Percentiles rank a stretch among this genome's conserved stretches.
Evolutionary conservation across 768 basidiomycete genomes (phyloP).

Genomic region (Rhodotorula graminis): DNA sequence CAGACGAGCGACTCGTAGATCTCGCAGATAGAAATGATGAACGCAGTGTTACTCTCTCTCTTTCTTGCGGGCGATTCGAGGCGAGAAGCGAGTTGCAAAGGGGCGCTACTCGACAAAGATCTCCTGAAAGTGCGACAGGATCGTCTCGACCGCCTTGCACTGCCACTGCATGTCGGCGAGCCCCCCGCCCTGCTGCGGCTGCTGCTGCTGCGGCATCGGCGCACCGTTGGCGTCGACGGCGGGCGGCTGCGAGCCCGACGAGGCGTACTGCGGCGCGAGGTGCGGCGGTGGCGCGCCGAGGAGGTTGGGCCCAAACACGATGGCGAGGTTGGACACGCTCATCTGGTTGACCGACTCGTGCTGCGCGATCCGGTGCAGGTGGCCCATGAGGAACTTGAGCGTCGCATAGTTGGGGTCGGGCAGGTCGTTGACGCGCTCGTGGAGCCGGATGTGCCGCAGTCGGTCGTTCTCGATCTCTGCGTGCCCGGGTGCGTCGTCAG

Average conservation of each 20-base stretch:
- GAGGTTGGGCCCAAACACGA: conserved; percentile 97
- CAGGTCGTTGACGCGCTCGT: conserved; percentile 94
- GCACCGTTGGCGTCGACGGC: neutral
- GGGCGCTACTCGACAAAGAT: conserved; percentile 64
- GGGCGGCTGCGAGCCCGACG: neutral
- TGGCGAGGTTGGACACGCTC: conserved; percentile 86
- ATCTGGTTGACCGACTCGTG: conserved; percentile 78
- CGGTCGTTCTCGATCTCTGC: conserved; percentile 88
- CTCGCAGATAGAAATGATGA: no score
- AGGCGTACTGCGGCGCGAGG: conserved; percentile 17
- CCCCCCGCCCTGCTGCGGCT: conserved; percentile 40
- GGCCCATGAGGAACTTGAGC: conserved; percentile 88
- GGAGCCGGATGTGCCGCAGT: conserved; percentile 86
- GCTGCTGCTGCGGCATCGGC: neutral
- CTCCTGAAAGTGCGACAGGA: conserved; percentile 86
- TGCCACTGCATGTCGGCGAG: conserved; percentile 52
- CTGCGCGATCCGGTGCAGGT: conserved; percentile 79
- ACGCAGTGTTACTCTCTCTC: no score
- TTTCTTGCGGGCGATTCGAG: no score
- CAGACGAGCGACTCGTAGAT: no score
- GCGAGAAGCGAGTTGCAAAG: neutral
- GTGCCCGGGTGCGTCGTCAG: neutral
- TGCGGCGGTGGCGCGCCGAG: conserved; percentile 61
- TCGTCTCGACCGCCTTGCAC: conserved; percentile 82
- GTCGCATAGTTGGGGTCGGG: conserved; percentile 99